Evolutionary conservation across 2,329 filamentous ascomycete genomes (phyloP).

Genomic region (Aureobasidium namibiae): DNA sequence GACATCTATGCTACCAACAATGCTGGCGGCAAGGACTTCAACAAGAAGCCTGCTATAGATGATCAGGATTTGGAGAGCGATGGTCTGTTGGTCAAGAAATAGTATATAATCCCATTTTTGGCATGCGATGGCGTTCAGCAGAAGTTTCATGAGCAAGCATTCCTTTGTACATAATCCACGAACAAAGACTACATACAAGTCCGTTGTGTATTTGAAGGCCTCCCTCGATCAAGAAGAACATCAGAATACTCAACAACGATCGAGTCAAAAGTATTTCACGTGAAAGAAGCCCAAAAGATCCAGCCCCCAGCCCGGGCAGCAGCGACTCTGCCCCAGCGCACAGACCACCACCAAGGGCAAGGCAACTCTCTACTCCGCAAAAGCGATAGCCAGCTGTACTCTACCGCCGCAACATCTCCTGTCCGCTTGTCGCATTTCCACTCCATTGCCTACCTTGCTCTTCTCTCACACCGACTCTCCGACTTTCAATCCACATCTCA

Average conservation of each 20-base stretch:
- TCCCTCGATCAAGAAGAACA: no score
- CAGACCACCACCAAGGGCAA: neutral
- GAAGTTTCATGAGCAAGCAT: neutral
- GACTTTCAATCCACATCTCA: neutral
- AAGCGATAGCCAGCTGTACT: conserved; percentile 1
- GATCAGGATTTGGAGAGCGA: conserved; percentile 6
- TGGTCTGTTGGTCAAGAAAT: conserved; percentile 1
- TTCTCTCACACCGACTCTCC: no score
- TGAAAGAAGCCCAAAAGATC: neutral
- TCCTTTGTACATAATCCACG: neutral
- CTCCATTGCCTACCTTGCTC: neutral
- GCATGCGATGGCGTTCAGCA: neutral
- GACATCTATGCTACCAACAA: conserved; percentile 86
- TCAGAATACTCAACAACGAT: neutral
- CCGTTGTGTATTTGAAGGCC: neutral
- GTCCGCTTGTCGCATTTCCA: neutral
- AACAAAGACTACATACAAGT: neutral
- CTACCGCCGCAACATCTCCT: neutral
- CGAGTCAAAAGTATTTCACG: neutral
- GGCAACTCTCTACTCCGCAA: conserved; percentile 4
- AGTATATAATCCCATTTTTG: neutral
- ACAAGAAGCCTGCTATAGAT: conserved; percentile 15
- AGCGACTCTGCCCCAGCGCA: neutral
- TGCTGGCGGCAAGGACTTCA: conserved; percentile 26
- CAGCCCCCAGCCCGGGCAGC: neutral